Conservation (phyloP, 352 stramenopile species). For the Globisporangium polare region DNA sequence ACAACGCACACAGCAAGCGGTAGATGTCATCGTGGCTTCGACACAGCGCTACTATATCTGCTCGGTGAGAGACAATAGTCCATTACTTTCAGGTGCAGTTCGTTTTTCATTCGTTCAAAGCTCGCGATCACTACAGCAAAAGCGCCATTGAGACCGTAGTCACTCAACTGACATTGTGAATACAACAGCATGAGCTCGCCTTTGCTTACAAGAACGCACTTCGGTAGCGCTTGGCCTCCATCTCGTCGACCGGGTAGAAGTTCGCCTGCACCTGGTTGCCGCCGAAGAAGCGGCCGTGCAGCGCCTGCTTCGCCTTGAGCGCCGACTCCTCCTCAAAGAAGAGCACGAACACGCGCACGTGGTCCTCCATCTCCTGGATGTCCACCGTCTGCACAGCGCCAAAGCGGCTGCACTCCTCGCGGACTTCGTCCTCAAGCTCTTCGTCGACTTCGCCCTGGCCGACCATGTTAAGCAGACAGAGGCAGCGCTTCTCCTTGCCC, state of each 20-base stretch:
- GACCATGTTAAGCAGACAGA: slow-evolving; percentile 75
- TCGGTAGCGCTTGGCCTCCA: slow-evolving; percentile 41
- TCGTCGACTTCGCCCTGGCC: slow-evolving; percentile 66
- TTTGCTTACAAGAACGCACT: slow-evolving; percentile 46
- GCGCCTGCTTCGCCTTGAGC: slow-evolving; percentile 43
- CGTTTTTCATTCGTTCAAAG: background rate
- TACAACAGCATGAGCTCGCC: background rate
- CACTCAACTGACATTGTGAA: background rate
- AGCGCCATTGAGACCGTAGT: background rate
- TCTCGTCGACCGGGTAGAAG: slow-evolving; percentile 51
- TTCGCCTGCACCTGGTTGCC: slow-evolving; percentile 67
- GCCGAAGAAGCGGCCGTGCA: slow-evolving; percentile 75
- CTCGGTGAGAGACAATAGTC: background rate
- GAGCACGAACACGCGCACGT: slow-evolving; percentile 79
- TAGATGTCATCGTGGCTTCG: background rate
- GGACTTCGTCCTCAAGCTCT: slow-evolving; percentile 65
- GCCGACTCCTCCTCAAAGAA: slow-evolving; percentile 48
- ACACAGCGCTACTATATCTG: background rate
- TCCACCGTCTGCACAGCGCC: slow-evolving; percentile 49
- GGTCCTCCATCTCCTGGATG: slow-evolving; percentile 57
- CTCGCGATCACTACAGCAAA: background rate
- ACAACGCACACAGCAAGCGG: background rate
- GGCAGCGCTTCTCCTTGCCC: slow-evolving; percentile 38
- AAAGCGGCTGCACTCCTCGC: slow-evolving; percentile 61
- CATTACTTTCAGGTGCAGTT: background rate